Conservation (phyloP, 306 rosid genomes). For the Biancaea sappan region DNA sequence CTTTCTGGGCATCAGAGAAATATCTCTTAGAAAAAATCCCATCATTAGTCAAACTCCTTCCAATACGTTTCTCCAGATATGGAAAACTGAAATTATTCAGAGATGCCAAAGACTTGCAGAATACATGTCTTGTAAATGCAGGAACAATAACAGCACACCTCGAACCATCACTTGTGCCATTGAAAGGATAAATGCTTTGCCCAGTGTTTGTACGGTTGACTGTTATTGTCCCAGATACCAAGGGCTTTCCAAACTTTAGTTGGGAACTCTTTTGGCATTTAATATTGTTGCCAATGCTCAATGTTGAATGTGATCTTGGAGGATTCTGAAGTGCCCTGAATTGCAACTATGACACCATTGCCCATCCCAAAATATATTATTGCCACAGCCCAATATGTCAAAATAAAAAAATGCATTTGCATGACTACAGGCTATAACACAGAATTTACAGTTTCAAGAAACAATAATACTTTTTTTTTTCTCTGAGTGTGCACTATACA, state of each 20-base stretch:
- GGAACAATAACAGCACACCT: constrained; percentile 15
- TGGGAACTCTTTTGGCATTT: constrained; percentile 40
- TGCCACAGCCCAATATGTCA: not conserved
- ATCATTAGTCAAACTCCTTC: constrained; percentile 32
- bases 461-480: not conserved
- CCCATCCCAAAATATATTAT: not conserved
- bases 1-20: constrained; percentile 42
- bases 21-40: constrained; percentile 50
- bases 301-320: constrained; percentile 36
- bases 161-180: constrained; percentile 31
- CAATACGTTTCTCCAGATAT: constrained; percentile 28
- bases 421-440: not conserved
- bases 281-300: constrained; percentile 24
- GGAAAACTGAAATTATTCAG: constrained; percentile 29
- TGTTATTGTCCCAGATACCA: constrained; percentile 34
- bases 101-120: constrained; percentile 33
- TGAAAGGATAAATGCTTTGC: constrained; percentile 24
- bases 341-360: constrained; percentile 57
- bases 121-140: constrained; percentile 21
- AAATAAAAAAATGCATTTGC: not conserved
- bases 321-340: constrained; percentile 47
- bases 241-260: constrained; percentile 37
- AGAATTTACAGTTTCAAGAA: not conserved
- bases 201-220: constrained; percentile 28
- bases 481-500: not conserved